phyloP scores from a whole-genome alignment of 73 alveolate species.

The Symbiodinium natans region DNA sequence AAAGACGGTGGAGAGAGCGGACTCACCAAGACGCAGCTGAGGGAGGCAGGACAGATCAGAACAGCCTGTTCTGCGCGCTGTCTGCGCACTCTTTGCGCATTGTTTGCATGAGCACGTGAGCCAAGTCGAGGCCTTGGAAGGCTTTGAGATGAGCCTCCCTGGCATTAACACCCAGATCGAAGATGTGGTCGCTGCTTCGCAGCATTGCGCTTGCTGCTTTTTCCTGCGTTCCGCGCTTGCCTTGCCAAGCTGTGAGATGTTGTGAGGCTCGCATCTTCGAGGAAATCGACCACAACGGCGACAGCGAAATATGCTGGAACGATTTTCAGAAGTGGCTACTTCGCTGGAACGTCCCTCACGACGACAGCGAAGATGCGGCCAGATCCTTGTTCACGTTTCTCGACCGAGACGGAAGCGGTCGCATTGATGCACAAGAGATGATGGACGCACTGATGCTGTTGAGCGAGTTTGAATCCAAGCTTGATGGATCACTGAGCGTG shows the following conservation, averaged over 20 bases:
- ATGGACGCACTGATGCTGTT: conserved; percentile 80
- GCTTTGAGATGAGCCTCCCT: conserved; percentile 88
- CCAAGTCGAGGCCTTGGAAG: conserved; percentile 25
- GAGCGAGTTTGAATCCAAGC: conserved; percentile 60
- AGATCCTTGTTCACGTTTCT: conserved; percentile 54
- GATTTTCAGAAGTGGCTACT: conserved; percentile 61
- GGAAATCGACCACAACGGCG: conserved; percentile 51
- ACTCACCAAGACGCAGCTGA: conserved; percentile 58
- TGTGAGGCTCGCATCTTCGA: conserved; percentile 59
- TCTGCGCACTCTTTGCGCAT: neutral
- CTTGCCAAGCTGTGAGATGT: neutral
- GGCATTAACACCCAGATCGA: conserved; percentile 45
- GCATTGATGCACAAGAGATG: conserved; percentile 53
- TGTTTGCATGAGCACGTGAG: neutral
- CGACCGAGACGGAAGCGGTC: conserved; percentile 72
- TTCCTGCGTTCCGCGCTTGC: neutral
- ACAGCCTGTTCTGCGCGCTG: neutral
- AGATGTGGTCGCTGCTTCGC: conserved; percentile 42
- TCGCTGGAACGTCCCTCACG: conserved; percentile 50
- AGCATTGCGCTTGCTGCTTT: neutral
- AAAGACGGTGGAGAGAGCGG: conserved; percentile 35
- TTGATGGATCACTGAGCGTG: conserved; percentile 25
- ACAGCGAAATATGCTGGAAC: conserved; percentile 54
- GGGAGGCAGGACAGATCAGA: conserved; percentile 9
- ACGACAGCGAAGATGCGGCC: conserved; percentile 89